Evolutionary conservation across 2,329 filamentous ascomycete genomes (phyloP).

Genomic region (Lecanicillium sp.): DNA sequence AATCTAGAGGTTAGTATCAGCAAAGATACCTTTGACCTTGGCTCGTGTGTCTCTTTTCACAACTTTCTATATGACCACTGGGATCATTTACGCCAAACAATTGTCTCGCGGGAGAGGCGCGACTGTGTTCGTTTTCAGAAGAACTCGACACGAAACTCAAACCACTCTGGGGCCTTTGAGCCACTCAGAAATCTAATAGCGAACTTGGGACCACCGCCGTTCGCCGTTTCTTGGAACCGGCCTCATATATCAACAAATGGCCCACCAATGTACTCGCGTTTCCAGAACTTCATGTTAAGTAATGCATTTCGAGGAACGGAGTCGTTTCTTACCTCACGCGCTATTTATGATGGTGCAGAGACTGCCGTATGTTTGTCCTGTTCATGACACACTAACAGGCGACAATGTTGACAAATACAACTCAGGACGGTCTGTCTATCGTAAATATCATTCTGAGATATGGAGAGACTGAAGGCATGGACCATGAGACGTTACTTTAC

Average conservation of each 20-base stretch:
- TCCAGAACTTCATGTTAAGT: slow-evolving; percentile 65
- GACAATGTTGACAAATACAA: slow-evolving; percentile 9
- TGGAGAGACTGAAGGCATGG: slow-evolving; percentile 56
- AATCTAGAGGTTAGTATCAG: slow-evolving; percentile 29
- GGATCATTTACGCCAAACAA: slow-evolving; percentile 59
- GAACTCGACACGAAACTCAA: slow-evolving; percentile 36
- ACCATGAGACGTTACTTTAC: slow-evolving; percentile 58
- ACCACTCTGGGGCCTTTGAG: slow-evolving; percentile 48
- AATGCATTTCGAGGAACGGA: slow-evolving; percentile 59
- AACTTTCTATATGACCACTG: slow-evolving; percentile 64
- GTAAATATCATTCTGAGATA: slow-evolving; percentile 62
- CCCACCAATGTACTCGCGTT: slow-evolving; percentile 57
- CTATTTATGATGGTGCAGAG: slow-evolving; percentile 63
- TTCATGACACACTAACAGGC: background rate
- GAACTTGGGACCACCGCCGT: slow-evolving; percentile 57
- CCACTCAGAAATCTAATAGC: slow-evolving; percentile 53
- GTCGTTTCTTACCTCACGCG: slow-evolving; percentile 54
- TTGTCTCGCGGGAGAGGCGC: slow-evolving; percentile 50
- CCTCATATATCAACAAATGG: slow-evolving; percentile 56
- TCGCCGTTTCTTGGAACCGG: slow-evolving; percentile 62
- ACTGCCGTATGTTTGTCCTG: slow-evolving; percentile 43
- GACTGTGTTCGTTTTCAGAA: slow-evolving; percentile 47
- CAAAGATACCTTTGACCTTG: slow-evolving; percentile 56
- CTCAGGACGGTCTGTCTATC: slow-evolving; percentile 55
- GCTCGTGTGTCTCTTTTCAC: slow-evolving; percentile 61